Percentiles rank a stretch among this genome's conserved stretches.
phyloP scores from a whole-genome alignment of 495 filamentous ascomycete genomes.

The Achaetomiella virescens region DNA sequence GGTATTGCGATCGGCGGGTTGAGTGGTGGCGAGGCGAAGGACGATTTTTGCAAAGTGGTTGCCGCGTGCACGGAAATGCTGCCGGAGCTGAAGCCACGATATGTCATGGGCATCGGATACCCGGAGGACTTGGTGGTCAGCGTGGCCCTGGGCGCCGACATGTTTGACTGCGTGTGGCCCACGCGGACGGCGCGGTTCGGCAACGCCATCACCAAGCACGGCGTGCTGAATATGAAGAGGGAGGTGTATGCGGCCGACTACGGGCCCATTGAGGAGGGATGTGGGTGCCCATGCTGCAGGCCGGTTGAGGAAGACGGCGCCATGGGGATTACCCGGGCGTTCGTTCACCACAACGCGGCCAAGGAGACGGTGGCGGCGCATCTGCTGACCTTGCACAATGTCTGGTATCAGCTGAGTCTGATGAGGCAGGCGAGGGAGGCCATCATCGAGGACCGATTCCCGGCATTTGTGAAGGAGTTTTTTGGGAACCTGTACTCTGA shows the following conservation, averaged over 20 bases:
- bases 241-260: slow-evolving; percentile 74
- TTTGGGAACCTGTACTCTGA: slow-evolving; percentile 66
- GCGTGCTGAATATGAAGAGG: slow-evolving; percentile 76
- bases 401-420: slow-evolving; percentile 77
- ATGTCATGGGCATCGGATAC: slow-evolving; percentile 98
- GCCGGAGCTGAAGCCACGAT: slow-evolving; percentile 85
- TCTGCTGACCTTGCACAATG: slow-evolving; percentile 90
- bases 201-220: slow-evolving; percentile 77
- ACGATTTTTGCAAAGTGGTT: slow-evolving; percentile 59
- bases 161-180: slow-evolving; percentile 99
- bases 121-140: slow-evolving; percentile 92
- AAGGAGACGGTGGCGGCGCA: slow-evolving; percentile 97
- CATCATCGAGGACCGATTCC: slow-evolving; percentile 77
- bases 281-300: slow-evolving; percentile 72
- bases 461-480: slow-evolving; percentile 69
- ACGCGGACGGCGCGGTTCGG: slow-evolving; percentile 94
- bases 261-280: slow-evolving; percentile 72
- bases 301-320: slow-evolving; percentile 56
- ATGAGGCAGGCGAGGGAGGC: slow-evolving; percentile 71
- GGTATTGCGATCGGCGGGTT: slow-evolving; percentile 95
- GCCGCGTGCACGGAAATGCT: slow-evolving; percentile 77
- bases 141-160: slow-evolving; percentile 88
- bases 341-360: slow-evolving; percentile 80
- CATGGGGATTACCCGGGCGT: slow-evolving; percentile 80
- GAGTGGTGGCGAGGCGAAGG: slow-evolving; percentile 69